Evolutionary conservation across 176 grass and related monocot genomes (phyloP), one percentile per base, ranked within the genome.

Genomic region (Oryza australiensis): DNA sequence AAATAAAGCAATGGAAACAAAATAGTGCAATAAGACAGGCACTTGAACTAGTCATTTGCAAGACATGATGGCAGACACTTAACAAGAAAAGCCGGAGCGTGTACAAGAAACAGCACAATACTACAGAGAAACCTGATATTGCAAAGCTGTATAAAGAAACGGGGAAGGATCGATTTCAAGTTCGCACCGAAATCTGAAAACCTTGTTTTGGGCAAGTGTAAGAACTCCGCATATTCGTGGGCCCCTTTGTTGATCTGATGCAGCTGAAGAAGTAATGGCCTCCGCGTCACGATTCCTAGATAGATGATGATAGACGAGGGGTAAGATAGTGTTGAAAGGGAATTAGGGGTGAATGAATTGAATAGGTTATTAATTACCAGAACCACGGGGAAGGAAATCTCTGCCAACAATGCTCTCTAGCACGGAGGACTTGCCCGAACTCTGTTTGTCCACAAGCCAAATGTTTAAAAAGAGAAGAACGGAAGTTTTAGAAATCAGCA

Each of bases 371-470:
- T 63, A 26, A 18, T 78, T 18, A 94, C 92, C 92, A 62, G 92
- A 94, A 64, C 92, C 92, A 80, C 89, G 89, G 22, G 92, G 92
- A 29, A 94, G 92, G 68, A 94, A 94, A 55, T 94, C 92, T 28
- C 72, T 78, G 46, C 84, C 92, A 71, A 94, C 92, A 37, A 94
- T 27, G 68, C 92, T 94, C 77, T 94, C 92, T 73, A 94, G 74
- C 35, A 94, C 87, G 14, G 92, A 94, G 5, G 92, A 94, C 51
- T 94, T 94, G 18, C 92, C 92, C 4, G 89, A 94, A 62, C 92
- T 94, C 89, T 94, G 87, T 69, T 69, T 63, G 49, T 40, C 53
- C 24, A 22, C 3, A 37, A 12, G 13, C 27, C 74, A 66, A 68
- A 8, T 13, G 42, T 16, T 32, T 32, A 8, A 9, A 33, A 8